Evolutionary conservation across 2,329 filamentous ascomycete species (phyloP), one percentile per base, ranked within the genome.

Genomic region (Macroventuria anomochaeta): DNA sequence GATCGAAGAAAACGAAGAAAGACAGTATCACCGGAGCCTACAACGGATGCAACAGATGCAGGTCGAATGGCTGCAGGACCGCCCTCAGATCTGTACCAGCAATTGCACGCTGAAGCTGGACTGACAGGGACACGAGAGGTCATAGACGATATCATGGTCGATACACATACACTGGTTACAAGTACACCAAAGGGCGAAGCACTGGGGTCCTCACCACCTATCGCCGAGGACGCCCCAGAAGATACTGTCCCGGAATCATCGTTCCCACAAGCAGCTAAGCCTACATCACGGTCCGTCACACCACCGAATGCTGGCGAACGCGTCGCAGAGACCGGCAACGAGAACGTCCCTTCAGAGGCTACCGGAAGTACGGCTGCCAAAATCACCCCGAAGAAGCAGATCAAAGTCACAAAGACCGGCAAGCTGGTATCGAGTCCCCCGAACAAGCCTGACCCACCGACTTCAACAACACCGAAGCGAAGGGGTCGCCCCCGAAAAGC

Each of bases 401-500:
- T 72, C 42, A 74, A 74, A 48, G 57, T 81, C 31, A 78, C 72
- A 42, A 76, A 75, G 20, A 75, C 71, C 23, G 79, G 79, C n/a
- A 79, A 72, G 48, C 74, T 81, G n/a, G 70, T 77, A 3, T 78
- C 78, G 3, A 69, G 73, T 21, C 67, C 71, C 17, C 73, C 73
- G 7, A 71, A 70, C 6, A 72, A 70, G 8, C 41, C 50, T 15
- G 64, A 68, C 10, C 40, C 50, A 10, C 25, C 61, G 12, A 44
- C 28, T 3, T 57, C 59, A 7, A 63, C 88, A 83, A 88, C 85
- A 61, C 64, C 58, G 50, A 54, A 54, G 29, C 34, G 46, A 18
- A 33, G 51, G 20, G 51, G 51, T 11, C 51, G 51, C 17, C 51
- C 51, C 13, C 51, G 51, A n/a, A 54, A 54, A 10, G 44, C 34